Base-by-base conservation (phyloP, 257 asterid species). In the Plantago ovata region DNA sequence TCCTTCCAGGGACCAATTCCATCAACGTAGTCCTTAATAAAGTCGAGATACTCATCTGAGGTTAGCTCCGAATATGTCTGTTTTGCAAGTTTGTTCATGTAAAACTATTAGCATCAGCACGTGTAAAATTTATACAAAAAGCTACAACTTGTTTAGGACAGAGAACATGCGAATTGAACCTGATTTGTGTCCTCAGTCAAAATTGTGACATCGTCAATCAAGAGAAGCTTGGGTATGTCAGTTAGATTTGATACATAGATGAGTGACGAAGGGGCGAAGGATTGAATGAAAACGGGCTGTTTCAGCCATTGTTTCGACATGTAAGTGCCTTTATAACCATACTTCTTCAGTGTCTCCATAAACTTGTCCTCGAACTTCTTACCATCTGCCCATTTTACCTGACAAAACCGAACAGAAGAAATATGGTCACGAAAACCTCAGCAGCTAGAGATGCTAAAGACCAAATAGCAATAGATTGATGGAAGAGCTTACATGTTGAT, bases 1-100 rank as follows among this genome's bases (percentile, higher is more conserved):
- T 93, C 95, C 74, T 93, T 93, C 98, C 94, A 93, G 10, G 97
- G 97, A 65, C 97, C 97, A 38, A 93, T 89, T 22, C 95, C 98
- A 49, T 89, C 89, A 56, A 81, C 84, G 72, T 86, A 89, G 15
- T 89, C 95, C 75, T 81, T 88, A 73, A 93, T 89, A 71, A 67
- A 86, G 67, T 89, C 78, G 2, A 93, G 81, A 71, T 89, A 93
- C n/a, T 62, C 64, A 64, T 89, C 97, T 45, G 98, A 84, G 49
- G 97, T 93, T 70, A 93, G 86, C 77, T 93, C 98, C 73, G 63
- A 76, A 66, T 64, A 93, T 39, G 97, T 80, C 98, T 92, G 94
- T 58, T 44, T 36, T 11, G 77, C 20, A 56, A 38, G 46, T 38
- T 46, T 15, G 43, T 66, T 38, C 19, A 42, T 43, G 54, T 52